Evolutionary conservation across 331 rosid genomes (phyloP).

Genomic region (Malus hybrid): DNA sequence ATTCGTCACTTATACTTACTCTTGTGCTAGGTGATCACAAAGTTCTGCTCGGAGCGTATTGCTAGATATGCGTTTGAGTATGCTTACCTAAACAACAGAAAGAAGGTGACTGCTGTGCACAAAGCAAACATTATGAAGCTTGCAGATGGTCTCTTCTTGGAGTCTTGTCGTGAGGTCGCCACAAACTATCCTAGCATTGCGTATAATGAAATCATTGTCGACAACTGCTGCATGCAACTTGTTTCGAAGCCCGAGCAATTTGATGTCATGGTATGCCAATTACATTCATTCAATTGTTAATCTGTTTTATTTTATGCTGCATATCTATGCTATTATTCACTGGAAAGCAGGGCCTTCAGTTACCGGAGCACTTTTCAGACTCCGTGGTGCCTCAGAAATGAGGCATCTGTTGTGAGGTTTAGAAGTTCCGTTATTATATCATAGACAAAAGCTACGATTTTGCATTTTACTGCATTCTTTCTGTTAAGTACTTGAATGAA

Average conservation of each 20-base stretch:
- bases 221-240: slow-evolving; percentile 95
- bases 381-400: background rate
- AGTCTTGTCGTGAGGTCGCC: slow-evolving; percentile 87
- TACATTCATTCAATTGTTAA: background rate
- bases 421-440: background rate
- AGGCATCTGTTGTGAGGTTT: background rate
- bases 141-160: slow-evolving; percentile 81
- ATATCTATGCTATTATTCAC: background rate
- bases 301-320: background rate
- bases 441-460: background rate
- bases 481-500: background rate
- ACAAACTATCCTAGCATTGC: slow-evolving; percentile 51
- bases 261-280: slow-evolving; percentile 77
- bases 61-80: slow-evolving; percentile 85
- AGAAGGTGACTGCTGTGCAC: slow-evolving; percentile 95
- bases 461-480: background rate
- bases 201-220: slow-evolving; percentile 78
- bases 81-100: slow-evolving; percentile 83
- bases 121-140: slow-evolving; percentile 96
- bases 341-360: background rate
- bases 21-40: slow-evolving; percentile 73
- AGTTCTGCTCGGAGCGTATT: slow-evolving; percentile 87
- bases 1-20: slow-evolving; percentile 35
- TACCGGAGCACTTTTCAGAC: background rate
- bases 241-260: slow-evolving; percentile 88